Conservation (phyloP, 2,329 filamentous ascomycete genomes). For the Tolypocladium amazonense region DNA sequence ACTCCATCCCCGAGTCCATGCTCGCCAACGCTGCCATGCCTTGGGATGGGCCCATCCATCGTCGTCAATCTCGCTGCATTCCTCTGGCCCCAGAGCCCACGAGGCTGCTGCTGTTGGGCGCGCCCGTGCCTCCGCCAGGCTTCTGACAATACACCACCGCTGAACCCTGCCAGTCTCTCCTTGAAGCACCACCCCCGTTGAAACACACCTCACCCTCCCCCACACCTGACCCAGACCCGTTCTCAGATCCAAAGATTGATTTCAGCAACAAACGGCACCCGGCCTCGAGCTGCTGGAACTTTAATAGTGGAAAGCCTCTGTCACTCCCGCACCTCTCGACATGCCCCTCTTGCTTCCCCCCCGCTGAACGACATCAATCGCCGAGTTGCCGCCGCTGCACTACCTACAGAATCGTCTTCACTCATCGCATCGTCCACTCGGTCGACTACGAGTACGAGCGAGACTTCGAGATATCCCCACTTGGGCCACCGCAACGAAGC, state of each 20-base stretch:
- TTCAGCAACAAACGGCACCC: not conserved
- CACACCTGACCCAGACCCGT: not conserved
- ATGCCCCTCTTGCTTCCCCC: not conserved
- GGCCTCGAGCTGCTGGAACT: not conserved
- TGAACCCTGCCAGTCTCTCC: not conserved
- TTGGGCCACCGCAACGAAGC: not conserved
- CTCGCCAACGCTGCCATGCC: not conserved
- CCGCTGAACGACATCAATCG: not conserved
- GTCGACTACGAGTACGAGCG: not conserved
- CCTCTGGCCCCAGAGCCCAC: not conserved
- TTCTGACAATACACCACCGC: not conserved
- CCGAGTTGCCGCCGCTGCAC: not conserved
- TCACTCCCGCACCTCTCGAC: not conserved
- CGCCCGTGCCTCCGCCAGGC: not conserved
- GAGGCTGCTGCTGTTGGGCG: not conserved
- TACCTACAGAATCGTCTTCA: not conserved
- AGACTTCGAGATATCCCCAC: not conserved
- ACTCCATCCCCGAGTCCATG: not conserved
- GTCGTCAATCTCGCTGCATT: not conserved
- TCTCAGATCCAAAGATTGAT: not conserved
- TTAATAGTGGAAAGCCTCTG: not conserved
- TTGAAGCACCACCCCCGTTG: not conserved
- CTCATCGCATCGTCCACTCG: not conserved
- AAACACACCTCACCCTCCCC: not conserved
- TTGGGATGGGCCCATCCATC: not conserved